These are phyloP conservation scores for Phytopythium oedochilum DNA, from an alignment of 352 stramenopile genomes.

Conservation along the genomic window DNA sequence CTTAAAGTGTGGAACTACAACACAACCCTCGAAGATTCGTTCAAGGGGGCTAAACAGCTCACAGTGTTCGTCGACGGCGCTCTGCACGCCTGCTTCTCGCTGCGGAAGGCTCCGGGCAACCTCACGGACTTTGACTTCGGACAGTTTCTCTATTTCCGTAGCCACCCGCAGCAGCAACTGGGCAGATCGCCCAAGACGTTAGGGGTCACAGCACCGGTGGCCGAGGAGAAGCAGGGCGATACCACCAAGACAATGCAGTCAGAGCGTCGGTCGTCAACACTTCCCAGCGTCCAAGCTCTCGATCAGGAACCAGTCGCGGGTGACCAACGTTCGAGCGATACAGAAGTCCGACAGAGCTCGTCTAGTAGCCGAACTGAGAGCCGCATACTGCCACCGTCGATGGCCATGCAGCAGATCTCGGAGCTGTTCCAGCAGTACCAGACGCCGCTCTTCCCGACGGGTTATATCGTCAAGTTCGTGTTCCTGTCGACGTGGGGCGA, in stretches of 20 bases:
- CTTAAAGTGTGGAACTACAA: conserved; percentile 84
- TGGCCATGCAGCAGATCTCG: conserved; percentile 42
- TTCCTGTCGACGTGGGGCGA: conserved; percentile 76
- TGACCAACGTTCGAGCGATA: no score
- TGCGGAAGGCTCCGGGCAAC: conserved; percentile 79
- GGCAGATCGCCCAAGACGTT: background rate
- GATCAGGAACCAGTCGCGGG: no score
- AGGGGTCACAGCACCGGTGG: background rate
- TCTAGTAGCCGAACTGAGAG: background rate
- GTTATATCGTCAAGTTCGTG: conserved; percentile 87
- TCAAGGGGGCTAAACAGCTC: conserved; percentile 68
- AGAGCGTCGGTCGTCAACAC: background rate
- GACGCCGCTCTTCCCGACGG: conserved; percentile 72
- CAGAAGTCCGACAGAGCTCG: background rate
- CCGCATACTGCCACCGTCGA: background rate
- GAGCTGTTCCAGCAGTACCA: conserved; percentile 86
- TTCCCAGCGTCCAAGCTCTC: background rate
- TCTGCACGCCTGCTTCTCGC: conserved; percentile 40
- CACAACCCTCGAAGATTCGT: conserved; percentile 66
- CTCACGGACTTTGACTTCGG: conserved; percentile 81
- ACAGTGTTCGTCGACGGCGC: conserved; percentile 43
- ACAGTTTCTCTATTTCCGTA: conserved; percentile 64
- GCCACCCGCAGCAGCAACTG: conserved; percentile 3
- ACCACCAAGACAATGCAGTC: background rate
- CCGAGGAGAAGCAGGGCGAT: background rate